Evolutionary conservation across 1,284 basidiomycete genomes (phyloP), one percentile per base, ranked within the genome.

Genomic region (Rhizoctonia solani): DNA sequence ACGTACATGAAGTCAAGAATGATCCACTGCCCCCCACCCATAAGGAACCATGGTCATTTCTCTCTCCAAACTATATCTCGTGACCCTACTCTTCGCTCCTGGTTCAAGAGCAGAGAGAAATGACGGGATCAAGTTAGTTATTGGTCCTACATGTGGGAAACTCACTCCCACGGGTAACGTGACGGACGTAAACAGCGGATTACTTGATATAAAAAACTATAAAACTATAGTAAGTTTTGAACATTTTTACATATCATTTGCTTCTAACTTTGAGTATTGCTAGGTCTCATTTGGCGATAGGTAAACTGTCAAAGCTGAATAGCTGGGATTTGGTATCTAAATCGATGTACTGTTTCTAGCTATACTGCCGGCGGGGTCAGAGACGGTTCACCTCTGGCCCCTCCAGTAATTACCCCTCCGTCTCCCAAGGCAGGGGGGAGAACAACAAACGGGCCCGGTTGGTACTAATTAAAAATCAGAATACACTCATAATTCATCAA

Each of bases 151-250:
- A 23, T 67, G 54, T 44, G 54, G 54, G 30, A 46, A 46, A 19
- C 44, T 46, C 44, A 41, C 54, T 9, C 46, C 46, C 19, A 63
- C 42, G 21, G 34, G 30, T 4, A 74, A 69, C 4, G 74, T 77
- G 14, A 76, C 78, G 14, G 79, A 83, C 67, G 75, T 82, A 37
- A 83, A 82, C 49, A 76, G 76, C 0, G 82, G 82, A 0, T 67
- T 83, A 23, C 27, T 13, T 3, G 67, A 73, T 13, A 72, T 82
- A 46, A 58, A 68, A 2, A 70, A 63, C 1, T 79, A 78, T 65
- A 76, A 77, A 63, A 82, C 78, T 0, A 80, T 83, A 21, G 80
- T 83, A n/a, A 21, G 61, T 8, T 49, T 3, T 59, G 78, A 75
- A 79, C 37, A 8, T 39, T 39, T 39, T 39, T 16, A 39, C 37